A percentile compares a stretch with the other conserved stretches of the same genome.
These are phyloP conservation scores for Malassezia caprae DNA, from an alignment of 1,284 basidiomycete genomes.

Conservation along the genomic window DNA sequence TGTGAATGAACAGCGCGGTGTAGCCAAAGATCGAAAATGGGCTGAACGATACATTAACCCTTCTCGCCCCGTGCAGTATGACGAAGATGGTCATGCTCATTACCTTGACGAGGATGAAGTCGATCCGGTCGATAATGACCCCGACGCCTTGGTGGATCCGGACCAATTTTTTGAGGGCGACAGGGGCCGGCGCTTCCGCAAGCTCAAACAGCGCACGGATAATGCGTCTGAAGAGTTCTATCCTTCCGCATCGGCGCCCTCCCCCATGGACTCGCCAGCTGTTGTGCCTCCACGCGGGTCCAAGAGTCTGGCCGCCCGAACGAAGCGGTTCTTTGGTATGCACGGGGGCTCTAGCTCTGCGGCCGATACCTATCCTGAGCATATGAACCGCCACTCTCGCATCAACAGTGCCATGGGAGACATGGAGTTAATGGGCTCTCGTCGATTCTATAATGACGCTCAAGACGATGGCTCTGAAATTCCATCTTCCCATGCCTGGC, in stretches of 20 bases:
- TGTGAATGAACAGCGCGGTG: neutral
- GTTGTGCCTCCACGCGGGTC: neutral
- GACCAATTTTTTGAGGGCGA: conserved; percentile 10
- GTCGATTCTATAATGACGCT: neutral
- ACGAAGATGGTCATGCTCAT: conserved; percentile 14
- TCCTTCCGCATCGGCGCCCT: neutral
- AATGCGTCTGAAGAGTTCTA: neutral
- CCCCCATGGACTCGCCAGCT: neutral
- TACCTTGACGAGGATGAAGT: conserved; percentile 10
- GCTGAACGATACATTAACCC: conserved; percentile 10
- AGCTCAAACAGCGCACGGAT: neutral
- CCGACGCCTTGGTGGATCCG: conserved; percentile 11
- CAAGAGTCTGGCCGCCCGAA: conserved; percentile 5
- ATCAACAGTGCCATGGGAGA: neutral
- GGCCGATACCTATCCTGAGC: neutral
- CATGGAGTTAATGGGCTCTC: neutral
- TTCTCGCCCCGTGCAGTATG: conserved; percentile 14
- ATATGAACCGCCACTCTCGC: neutral
- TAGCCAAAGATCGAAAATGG: neutral
- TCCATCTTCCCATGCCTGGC: neutral
- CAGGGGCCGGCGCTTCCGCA: neutral
- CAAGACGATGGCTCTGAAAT: neutral
- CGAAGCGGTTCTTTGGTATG: conserved; percentile 10
- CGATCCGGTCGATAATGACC: neutral
- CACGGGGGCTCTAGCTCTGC: neutral